Evolutionary conservation across 2,329 filamentous ascomycete species (phyloP), one percentile per base, ranked within the genome.

Genomic region (Pseudogymnoascus sp.): DNA sequence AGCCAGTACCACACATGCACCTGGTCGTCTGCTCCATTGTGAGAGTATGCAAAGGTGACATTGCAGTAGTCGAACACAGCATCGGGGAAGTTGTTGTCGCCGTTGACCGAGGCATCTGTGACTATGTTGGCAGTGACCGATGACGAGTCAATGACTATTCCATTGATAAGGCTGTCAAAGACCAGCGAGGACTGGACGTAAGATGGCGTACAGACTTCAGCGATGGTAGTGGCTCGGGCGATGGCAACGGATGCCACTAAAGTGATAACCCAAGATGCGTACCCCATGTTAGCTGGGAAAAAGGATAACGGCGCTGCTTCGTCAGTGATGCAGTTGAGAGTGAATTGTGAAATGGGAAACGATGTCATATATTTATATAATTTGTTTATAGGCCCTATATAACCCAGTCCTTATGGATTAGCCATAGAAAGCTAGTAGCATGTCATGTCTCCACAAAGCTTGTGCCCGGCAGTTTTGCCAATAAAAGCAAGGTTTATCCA

Each of bases 21-120:
- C 3, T 64, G 63, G 62, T 77, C 75, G 3, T 69, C 69, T 11
- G 68, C 61, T n/a, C 78, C 78, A 34, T 74, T 70, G 61, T 81
- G 79, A 1, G 75, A 74, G 67, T 81, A 81, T 25, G 75, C 73
- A 59, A 81, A 75, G 4, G 76, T 79, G 34, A 81, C 74, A 61
- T 81, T 80, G 69, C 79, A 81, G 67, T 78, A 81, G 69, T 68
- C 73, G 66, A 73, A 74, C 10, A 65, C 72, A 18, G 61, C 73
- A 64, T 71, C 71, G 12, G 70, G 72, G 63, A 64, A 75, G 62
- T 69, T 72, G 70, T 69, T 66, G 8, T 68, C 42, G 44, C 63
- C 65, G 23, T 64, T 69, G 50, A 74, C 69, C 5, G 72, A 72
- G 34, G 66, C 64, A 62, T 76, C 76, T 38, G 70, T 73, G 31